phyloP scores from a whole-genome alignment of 805 yeast species.

The Candida nitratophila region DNA sequence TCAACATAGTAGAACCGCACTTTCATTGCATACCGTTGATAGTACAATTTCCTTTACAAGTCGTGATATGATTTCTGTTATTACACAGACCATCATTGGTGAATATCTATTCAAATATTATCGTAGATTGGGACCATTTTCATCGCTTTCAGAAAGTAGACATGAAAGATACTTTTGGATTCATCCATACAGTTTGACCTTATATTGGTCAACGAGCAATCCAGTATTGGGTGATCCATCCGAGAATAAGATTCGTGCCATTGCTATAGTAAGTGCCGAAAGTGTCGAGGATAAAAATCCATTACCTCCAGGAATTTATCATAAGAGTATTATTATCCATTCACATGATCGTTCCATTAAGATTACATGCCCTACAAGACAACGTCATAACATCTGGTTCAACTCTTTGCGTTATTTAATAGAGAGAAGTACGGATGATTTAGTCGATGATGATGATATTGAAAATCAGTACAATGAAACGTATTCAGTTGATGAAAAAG shows the following conservation, averaged over 20 bases:
- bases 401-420: constrained; percentile 73
- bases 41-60: constrained; percentile 62
- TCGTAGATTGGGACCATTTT: constrained; percentile 67
- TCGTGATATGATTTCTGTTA: constrained; percentile 70
- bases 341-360: constrained; percentile 58
- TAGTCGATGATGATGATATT: constrained; percentile 40
- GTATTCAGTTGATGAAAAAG: constrained; percentile 20
- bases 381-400: constrained; percentile 87
- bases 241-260: constrained; percentile 62
- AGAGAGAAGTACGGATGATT: constrained; percentile 55
- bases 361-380: constrained; percentile 81
- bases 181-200: constrained; percentile 85
- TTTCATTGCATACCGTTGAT: constrained; percentile 31
- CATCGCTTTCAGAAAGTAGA: constrained; percentile 67
- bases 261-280: constrained; percentile 73
- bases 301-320: constrained; percentile 80
- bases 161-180: constrained; percentile 96
- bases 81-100: constrained; percentile 91
- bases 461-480: constrained; percentile 27
- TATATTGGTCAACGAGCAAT: constrained; percentile 81
- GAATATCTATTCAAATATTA: constrained; percentile 84
- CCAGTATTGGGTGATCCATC: constrained; percentile 70
- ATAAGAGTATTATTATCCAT: constrained; percentile 72
- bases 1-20: constrained; percentile 9
- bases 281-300: constrained; percentile 82